Evolutionary conservation across 768 basidiomycete genomes (phyloP).

Genomic region (Mycena filopes): DNA sequence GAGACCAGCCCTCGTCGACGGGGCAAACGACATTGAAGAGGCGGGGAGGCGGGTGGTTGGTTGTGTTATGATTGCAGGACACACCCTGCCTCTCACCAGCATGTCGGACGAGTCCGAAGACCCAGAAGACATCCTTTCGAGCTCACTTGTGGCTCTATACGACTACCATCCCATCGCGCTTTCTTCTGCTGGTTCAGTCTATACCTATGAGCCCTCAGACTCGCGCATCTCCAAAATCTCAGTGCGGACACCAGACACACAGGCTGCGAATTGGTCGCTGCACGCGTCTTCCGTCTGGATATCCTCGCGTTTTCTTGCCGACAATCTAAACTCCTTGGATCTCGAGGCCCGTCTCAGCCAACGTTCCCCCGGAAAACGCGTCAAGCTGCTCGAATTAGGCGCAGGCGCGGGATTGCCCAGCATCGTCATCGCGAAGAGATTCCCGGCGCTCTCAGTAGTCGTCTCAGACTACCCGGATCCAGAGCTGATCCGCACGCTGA

Average conservation of each 20-base stretch:
- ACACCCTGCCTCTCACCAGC: too few relatives aligned
- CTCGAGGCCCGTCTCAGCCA: slow-evolving; percentile 41
- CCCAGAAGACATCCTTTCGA: slow-evolving; percentile 76
- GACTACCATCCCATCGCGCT: slow-evolving; percentile 69
- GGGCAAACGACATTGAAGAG: too few relatives aligned
- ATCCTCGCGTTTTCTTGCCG: slow-evolving; percentile 72
- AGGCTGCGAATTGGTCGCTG: slow-evolving; percentile 75
- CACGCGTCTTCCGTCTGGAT: slow-evolving; percentile 85
- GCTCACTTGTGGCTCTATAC: slow-evolving; percentile 71
- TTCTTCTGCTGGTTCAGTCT: slow-evolving; percentile 63
- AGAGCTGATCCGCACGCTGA: slow-evolving; percentile 64
- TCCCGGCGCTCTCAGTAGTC: slow-evolving; percentile 54
- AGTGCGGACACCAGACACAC: slow-evolving; percentile 71
- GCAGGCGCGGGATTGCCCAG: slow-evolving; percentile 81
- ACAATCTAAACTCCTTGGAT: slow-evolving; percentile 64
- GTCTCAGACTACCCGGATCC: slow-evolving; percentile 81
- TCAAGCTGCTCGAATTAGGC: slow-evolving; percentile 73
- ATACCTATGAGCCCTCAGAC: slow-evolving; percentile 53
- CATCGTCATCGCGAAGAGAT: slow-evolving; percentile 68
- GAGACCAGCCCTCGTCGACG: too few relatives aligned
- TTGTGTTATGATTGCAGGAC: too few relatives aligned
- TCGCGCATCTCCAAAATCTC: slow-evolving; percentile 46
- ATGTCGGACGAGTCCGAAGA: too few relatives aligned
- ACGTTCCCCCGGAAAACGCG: slow-evolving; percentile 7
- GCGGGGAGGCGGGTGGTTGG: too few relatives aligned